phyloP scores from a whole-genome alignment of 768 basidiomycete species.

The Leccinellum luteum region DNA sequence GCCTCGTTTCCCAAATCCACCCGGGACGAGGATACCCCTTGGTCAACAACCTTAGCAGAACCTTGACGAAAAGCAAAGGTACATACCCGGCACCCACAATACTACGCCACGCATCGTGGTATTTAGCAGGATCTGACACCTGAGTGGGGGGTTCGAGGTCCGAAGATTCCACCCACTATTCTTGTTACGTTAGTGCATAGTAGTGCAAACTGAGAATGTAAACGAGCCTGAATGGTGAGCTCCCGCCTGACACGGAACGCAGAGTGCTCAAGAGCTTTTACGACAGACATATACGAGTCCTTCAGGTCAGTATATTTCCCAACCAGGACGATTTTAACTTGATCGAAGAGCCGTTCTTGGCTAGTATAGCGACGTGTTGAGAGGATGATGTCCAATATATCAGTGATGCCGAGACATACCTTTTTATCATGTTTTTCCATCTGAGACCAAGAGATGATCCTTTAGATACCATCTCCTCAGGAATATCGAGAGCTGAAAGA shows the following conservation, averaged over 20 bases:
- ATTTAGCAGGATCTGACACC: constrained; percentile 75
- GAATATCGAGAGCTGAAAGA: constrained; percentile 54
- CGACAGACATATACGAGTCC: constrained; percentile 98
- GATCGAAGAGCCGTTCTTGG: constrained; percentile 91
- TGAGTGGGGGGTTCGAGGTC: constrained; percentile 84
- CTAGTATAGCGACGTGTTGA: constrained; percentile 39
- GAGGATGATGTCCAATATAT: neutral
- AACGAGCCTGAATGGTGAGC: constrained; percentile 70
- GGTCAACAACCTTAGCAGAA: constrained; percentile 9
- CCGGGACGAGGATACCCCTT: constrained; percentile 95
- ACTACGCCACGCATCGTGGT: constrained; percentile 94
- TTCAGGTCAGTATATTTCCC: constrained; percentile 97
- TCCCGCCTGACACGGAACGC: constrained; percentile 89
- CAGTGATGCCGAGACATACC: constrained; percentile 44
- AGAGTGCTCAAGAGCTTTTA: constrained; percentile 95
- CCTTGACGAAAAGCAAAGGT: neutral
- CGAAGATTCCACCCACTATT: constrained; percentile 94
- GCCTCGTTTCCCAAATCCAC: constrained; percentile 91
- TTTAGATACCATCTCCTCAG: constrained; percentile 52
- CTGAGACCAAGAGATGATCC: constrained; percentile 65
- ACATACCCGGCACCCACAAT: constrained; percentile 86
- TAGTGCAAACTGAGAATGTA: neutral
- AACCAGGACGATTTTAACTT: constrained; percentile 85
- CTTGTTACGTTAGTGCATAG: constrained; percentile 6
- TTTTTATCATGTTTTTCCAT: constrained; percentile 83